Base-by-base conservation (phyloP, 2,329 filamentous ascomycete species). In the Onygenales sp. region DNA sequence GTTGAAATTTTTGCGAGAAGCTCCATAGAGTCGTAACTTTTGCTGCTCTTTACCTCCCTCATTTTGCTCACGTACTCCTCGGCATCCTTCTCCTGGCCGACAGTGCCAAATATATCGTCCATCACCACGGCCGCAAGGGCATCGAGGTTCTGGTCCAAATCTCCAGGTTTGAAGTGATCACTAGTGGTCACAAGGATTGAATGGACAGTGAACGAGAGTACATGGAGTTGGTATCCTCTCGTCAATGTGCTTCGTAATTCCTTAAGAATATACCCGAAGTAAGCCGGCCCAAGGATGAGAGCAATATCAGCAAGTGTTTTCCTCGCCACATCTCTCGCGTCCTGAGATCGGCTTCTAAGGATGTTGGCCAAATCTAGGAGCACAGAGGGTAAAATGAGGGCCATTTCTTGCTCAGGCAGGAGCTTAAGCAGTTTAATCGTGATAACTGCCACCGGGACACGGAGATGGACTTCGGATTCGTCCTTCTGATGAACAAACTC, bases 21-120 rank as follows among this genome's bases (percentile, higher is more conserved):
- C 68, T 97, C 92, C 85, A 97, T 94, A 0, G 93, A 95, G 65
- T 98, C 94, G 63, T 91, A 95, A 66, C 91, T 96, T 76, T 97
- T 98, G 76, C 88, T 96, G 69, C 88, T 93, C 75, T 95, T 97
- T 53, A 98, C 86, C 71, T 98, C 93, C 70, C 94, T 95, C 85
- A 94, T 96, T 69, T 92, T 87, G 66, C 84, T 95, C 53, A 86
- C 85, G 67, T 98, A 98, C 51, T 91, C 93, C 62, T 96, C 90
- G 0, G 92, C 92, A 62, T 98, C 93, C 70, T 98, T 98, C 65
- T 98, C 92, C 71, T 95, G 87, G 2, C 93, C 93, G 36, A 87
- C 86, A 5, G 84, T 82, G 33, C 94, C 94, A 65, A 98, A 98
- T 10, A 94, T 93, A 65, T 98, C 94, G 63, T 98, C 93, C 88